Base-by-base conservation (phyloP, 495 filamentous ascomycete species). In the Aspergillus avenaceus region DNA sequence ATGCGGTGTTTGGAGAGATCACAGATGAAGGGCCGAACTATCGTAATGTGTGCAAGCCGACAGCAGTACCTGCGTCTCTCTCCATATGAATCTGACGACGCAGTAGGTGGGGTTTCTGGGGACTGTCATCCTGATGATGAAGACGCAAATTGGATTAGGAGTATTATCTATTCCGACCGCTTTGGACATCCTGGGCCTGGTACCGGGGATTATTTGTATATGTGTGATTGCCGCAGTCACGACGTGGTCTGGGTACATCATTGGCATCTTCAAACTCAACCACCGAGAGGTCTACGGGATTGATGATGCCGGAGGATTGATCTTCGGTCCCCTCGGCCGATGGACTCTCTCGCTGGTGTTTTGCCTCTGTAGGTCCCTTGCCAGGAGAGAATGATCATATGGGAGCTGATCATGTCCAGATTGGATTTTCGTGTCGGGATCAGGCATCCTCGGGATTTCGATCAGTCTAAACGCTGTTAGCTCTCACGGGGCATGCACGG, bases 401-500 rank as follows among this genome's bases (percentile, higher is more conserved):
- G n/a, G n/a, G n/a, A n/a, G n/a, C n/a, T n/a, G n/a, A n/a, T n/a
- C n/a, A n/a, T n/a, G n/a, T 78, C 12, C 83, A 90, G 63, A 58
- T 13, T 65, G 54, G 41, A 55, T 65, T 6, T 67, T 70, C 32
- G 50, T 60, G 19, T 41, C 53, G 19, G 68, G 60, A 12, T 65
- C 65, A 13, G 69, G 50, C 53, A 78, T 88, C 29, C 70, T 90
- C n/a, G 82, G 82, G 0, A 83, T 87, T 53, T 80, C 78, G 6
- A 87, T 90, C 60, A 81, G 82, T 53, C 71, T 89, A 54, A 83
- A 84, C 29, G 79, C 74, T 25, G 63, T 90, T 25, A 81, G 84
- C 1, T 60, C 75, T 1, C 76, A 87, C 60, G 80, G 65, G 2
- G 62, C 73, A 0, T 91, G 88, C 61, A 83, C 83, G 2, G 77